phyloP scores from a whole-genome alignment of 1,284 basidiomycete genomes.

The Ceratobasidium sp. region DNA sequence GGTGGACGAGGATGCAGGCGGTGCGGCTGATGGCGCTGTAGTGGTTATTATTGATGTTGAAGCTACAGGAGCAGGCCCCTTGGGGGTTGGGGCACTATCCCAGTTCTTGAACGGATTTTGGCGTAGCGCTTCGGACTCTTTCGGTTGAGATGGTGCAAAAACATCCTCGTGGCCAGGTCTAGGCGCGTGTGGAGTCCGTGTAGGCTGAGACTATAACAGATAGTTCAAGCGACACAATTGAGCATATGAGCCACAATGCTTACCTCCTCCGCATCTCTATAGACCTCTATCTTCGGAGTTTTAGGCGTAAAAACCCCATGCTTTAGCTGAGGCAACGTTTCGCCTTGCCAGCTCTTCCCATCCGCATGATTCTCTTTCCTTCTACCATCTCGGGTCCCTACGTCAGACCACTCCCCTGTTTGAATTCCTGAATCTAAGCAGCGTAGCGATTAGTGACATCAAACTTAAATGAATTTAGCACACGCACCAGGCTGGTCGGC shows the following conservation, averaged over 20 bases:
- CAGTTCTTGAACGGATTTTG: slow-evolving; percentile 65
- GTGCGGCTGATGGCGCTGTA: slow-evolving; percentile 46
- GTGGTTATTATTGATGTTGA: slow-evolving; percentile 44
- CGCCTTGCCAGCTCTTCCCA: slow-evolving; percentile 56
- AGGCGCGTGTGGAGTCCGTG: slow-evolving; percentile 45
- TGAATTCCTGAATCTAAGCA: slow-evolving; percentile 35
- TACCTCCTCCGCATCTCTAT: slow-evolving; percentile 54
- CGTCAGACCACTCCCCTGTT: slow-evolving; percentile 54
- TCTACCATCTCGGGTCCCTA: slow-evolving; percentile 55
- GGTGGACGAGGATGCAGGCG: slow-evolving; percentile 24
- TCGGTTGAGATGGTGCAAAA: slow-evolving; percentile 48
- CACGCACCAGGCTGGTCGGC: slow-evolving; percentile 16
- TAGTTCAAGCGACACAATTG: background rate
- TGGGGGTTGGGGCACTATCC: slow-evolving; percentile 47
- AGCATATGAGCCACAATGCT: background rate
- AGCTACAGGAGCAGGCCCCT: slow-evolving; percentile 44
- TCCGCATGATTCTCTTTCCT: slow-evolving; percentile 58
- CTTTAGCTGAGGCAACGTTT: slow-evolving; percentile 49
- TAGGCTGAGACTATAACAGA: slow-evolving; percentile 38
- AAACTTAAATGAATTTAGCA: slow-evolving; percentile 36
- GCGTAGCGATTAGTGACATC: background rate
- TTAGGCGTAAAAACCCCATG: slow-evolving; percentile 46
- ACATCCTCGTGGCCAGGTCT: slow-evolving; percentile 49
- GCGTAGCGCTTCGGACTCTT: slow-evolving; percentile 58
- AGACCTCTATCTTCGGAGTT: slow-evolving; percentile 58